These are phyloP conservation scores for Myxozyma vanderwaltii DNA, from an alignment of 805 yeast species.

Conservation along the genomic window DNA sequence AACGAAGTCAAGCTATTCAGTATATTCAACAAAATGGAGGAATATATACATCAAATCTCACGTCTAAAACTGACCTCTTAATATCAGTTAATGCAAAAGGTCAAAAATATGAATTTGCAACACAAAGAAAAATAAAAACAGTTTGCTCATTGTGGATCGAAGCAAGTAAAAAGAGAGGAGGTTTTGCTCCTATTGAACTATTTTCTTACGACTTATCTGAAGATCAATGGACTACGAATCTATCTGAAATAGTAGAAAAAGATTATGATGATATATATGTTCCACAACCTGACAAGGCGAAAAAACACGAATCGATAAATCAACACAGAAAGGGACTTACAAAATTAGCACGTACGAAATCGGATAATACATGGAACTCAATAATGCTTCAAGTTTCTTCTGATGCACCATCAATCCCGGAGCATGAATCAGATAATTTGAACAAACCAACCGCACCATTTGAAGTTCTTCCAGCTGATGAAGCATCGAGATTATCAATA, in stretches of 20 bases:
- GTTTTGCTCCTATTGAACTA: slow-evolving; percentile 33
- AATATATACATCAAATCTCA: slow-evolving; percentile 37
- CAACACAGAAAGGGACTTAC: not conserved
- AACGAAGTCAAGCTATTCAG: slow-evolving; percentile 35
- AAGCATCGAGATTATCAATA: not conserved
- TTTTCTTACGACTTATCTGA: slow-evolving; percentile 37
- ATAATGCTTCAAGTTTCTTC: slow-evolving; percentile 18
- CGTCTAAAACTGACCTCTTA: slow-evolving; percentile 38
- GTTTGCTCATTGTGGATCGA: slow-evolving; percentile 51
- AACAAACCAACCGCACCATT: not conserved
- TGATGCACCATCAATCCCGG: not conserved
- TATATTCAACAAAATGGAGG: slow-evolving; percentile 44
- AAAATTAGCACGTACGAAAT: slow-evolving; percentile 4
- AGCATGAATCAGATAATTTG: slow-evolving; percentile 8
- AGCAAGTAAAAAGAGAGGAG: slow-evolving; percentile 43
- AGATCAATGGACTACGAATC: slow-evolving; percentile 8
- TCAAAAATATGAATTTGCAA: slow-evolving; percentile 45
- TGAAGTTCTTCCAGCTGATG: slow-evolving; percentile 2
- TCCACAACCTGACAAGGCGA: not conserved
- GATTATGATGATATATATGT: not conserved
- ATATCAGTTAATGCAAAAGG: slow-evolving; percentile 41
- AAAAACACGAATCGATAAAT: not conserved
- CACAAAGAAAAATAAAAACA: slow-evolving; percentile 46
- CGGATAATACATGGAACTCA: slow-evolving; percentile 27
- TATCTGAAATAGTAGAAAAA: slow-evolving; percentile 4